Evolutionary conservation across 108 stramenopile species (phyloP).

Genomic region (Nitzschia sp.): DNA sequence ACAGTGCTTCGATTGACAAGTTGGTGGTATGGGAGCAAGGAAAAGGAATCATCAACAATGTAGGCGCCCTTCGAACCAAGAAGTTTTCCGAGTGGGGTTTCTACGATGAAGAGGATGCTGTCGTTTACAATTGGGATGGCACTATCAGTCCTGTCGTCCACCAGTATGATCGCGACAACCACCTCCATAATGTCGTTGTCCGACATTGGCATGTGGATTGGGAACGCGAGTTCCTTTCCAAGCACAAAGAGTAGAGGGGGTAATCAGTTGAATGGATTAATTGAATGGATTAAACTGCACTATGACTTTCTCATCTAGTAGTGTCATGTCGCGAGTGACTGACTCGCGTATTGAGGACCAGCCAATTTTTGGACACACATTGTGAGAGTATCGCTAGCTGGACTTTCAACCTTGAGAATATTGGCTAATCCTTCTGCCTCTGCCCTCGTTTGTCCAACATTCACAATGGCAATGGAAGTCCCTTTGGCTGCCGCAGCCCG

Average conservation of each 20-base stretch:
- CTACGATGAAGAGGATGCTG: slow-evolving; percentile 48
- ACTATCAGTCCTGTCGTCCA: slow-evolving; percentile 74
- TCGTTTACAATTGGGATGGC: slow-evolving; percentile 79
- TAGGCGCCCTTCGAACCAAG: slow-evolving; percentile 68
- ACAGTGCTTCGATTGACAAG: slow-evolving; percentile 49
- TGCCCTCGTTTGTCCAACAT: slow-evolving; percentile 88
- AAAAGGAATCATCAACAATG: slow-evolving; percentile 78
- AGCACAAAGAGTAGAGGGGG: background rate
- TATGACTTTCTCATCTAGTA: background rate
- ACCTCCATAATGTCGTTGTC: slow-evolving; percentile 35
- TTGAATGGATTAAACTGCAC: background rate
- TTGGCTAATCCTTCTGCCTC: slow-evolving; percentile 62
- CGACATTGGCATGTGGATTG: slow-evolving; percentile 2
- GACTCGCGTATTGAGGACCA: background rate
- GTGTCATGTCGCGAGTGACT: too few relatives aligned
- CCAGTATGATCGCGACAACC: slow-evolving; percentile 82
- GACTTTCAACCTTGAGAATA: slow-evolving; percentile 53
- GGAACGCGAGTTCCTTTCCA: background rate
- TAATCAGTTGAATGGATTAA: background rate
- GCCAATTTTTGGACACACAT: slow-evolving; percentile 23
- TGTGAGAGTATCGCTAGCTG: slow-evolving; percentile 49
- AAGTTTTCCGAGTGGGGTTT: slow-evolving; percentile 70
- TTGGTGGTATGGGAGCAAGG: slow-evolving; percentile 80
- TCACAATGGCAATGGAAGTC: slow-evolving; percentile 77
- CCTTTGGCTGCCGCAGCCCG: slow-evolving; percentile 55